phyloP scores from a whole-genome alignment of 2,329 filamentous ascomycete genomes.

The Beauveria medogensis region DNA sequence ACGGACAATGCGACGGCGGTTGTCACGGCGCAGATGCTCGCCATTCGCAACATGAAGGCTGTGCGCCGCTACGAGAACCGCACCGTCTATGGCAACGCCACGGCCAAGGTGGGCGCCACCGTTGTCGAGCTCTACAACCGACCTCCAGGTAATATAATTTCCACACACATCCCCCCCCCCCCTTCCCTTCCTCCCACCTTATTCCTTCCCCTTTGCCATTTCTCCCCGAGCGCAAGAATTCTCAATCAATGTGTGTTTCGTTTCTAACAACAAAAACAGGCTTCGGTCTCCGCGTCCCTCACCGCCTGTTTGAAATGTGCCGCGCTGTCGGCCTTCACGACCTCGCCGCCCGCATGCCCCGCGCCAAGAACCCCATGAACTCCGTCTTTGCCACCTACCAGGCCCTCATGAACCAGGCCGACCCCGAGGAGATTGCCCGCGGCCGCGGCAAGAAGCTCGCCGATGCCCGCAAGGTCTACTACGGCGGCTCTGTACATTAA shows the following conservation, averaged over 20 bases:
- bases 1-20: conserved; percentile 61
- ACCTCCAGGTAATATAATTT: conserved; percentile 67
- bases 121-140: conserved; percentile 73
- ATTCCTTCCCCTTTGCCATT: no score
- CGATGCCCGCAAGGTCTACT: conserved; percentile 95
- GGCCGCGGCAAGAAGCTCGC: conserved; percentile 92
- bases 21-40: conserved; percentile 67
- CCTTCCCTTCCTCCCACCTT: conserved; percentile 13
- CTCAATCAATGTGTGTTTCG: no score
- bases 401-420: conserved; percentile 72
- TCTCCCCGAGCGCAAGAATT: no score
- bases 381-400: conserved; percentile 85
- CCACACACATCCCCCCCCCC: neutral
- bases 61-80: conserved; percentile 83
- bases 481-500: conserved; percentile 66
- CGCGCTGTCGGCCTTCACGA: conserved; percentile 80
- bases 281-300: conserved; percentile 86
- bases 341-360: conserved; percentile 71
- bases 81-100: conserved; percentile 81
- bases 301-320: conserved; percentile 91
- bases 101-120: conserved; percentile 80
- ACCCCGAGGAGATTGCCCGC: conserved; percentile 83
- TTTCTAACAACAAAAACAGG: conserved; percentile 42
- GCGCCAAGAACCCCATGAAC: conserved; percentile 95
- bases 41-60: conserved; percentile 89